Conservation (phyloP, 352 stramenopile genomes). For the Phytophthora kernoviae region DNA sequence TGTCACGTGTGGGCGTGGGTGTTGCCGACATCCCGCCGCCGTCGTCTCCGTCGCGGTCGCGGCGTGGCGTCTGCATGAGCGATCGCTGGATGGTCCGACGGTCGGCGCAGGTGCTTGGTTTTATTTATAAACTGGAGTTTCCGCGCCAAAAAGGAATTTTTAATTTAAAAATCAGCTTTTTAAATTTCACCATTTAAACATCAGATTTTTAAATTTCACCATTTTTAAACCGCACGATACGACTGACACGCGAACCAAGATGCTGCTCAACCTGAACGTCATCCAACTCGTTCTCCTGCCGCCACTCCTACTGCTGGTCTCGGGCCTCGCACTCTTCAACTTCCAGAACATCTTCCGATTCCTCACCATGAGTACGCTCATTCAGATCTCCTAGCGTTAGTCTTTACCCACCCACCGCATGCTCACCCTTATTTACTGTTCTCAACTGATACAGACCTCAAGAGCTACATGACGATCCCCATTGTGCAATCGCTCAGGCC, state of each 20-base stretch:
- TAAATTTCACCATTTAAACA: too few relatives aligned
- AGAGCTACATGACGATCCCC: constrained; percentile 72
- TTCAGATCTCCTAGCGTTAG: background rate
- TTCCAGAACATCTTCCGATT: constrained; percentile 82
- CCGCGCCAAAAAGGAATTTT: background rate
- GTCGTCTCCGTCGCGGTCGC: constrained; percentile 6
- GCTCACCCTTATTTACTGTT: constrained; percentile 6
- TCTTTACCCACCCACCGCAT: constrained; percentile 1
- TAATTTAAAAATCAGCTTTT: too few relatives aligned
- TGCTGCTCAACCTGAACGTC: constrained; percentile 55
- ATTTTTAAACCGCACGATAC: constrained; percentile 8
- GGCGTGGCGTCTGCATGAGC: constrained; percentile 30
- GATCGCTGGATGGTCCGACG: background rate
- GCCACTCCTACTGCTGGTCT: constrained; percentile 66
- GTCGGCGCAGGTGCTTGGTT: background rate
- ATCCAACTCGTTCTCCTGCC: constrained; percentile 75
- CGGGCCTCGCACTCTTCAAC: constrained; percentile 75
- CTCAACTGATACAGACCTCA: constrained; percentile 41
- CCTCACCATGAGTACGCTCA: constrained; percentile 60
- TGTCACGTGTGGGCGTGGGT: constrained; percentile 25
- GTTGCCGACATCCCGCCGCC: constrained; percentile 9
- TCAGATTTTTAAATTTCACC: too few relatives aligned
- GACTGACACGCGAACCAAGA: constrained; percentile 12
- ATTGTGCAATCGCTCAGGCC: constrained; percentile 58
- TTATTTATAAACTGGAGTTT: background rate